Evolutionary conservation across 352 stramenopile genomes (phyloP).

Genomic region (Globisporangium rhizosaccharum): DNA sequence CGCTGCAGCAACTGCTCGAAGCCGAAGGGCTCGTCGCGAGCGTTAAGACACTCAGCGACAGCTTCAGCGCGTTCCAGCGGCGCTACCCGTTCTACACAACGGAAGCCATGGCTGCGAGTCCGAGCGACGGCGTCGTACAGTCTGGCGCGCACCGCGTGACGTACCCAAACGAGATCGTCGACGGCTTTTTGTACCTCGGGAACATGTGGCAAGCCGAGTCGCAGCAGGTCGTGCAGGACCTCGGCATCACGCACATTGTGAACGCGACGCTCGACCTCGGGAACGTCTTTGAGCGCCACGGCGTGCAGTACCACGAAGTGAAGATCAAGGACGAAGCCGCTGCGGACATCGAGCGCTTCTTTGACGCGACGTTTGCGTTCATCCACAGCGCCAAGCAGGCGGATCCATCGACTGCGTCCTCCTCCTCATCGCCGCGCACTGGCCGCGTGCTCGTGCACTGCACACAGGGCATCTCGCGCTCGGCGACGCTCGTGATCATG

Average conservation of each 20-base stretch:
- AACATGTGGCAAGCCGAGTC: slow-evolving; percentile 73
- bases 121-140: slow-evolving; percentile 19
- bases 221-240: slow-evolving; percentile 39
- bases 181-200: slow-evolving; percentile 59
- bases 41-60: slow-evolving; percentile 37
- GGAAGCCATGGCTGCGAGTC: slow-evolving; percentile 8
- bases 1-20: slow-evolving; percentile 35
- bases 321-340: slow-evolving; percentile 43
- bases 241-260: slow-evolving; percentile 71
- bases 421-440: neutral
- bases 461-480: slow-evolving; percentile 69
- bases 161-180: slow-evolving; percentile 70
- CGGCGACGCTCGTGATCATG: slow-evolving; percentile 58
- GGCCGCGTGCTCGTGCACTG: slow-evolving; percentile 63
- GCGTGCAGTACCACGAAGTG: slow-evolving; percentile 55
- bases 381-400: slow-evolving; percentile 24
- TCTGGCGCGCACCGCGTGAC: slow-evolving; percentile 32
- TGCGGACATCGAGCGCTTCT: slow-evolving; percentile 39
- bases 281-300: slow-evolving; percentile 44
- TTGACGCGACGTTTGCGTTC: slow-evolving; percentile 43
- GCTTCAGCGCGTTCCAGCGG: slow-evolving; percentile 31
- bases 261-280: slow-evolving; percentile 54
- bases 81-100: slow-evolving; percentile 73
- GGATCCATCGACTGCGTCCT: neutral
- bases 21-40: slow-evolving; percentile 36